phyloP scores from a whole-genome alignment of 2,329 filamentous ascomycete genomes.

The Madurella mycetomatis region DNA sequence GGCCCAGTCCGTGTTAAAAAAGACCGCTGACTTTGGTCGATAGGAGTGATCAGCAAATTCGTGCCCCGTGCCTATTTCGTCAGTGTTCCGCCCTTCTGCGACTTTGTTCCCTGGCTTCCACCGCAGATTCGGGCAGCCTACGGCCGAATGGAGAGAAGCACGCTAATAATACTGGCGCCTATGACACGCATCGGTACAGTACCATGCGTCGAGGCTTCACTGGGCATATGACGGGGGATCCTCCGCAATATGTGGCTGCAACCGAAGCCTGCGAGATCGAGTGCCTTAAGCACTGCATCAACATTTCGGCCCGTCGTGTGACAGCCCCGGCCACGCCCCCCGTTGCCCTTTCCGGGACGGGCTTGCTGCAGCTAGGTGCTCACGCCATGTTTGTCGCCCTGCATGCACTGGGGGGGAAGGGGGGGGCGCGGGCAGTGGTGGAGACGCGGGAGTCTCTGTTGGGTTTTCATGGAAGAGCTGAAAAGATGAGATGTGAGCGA shows the following conservation, averaged over 20 bases:
- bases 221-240: conserved; percentile 7
- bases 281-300: not conserved
- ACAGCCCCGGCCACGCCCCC: conserved; percentile 5
- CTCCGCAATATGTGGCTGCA: conserved; percentile 12
- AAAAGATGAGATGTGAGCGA: conserved; percentile 12
- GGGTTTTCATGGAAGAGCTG: not conserved
- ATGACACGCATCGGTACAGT: conserved; percentile 15
- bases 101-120: not conserved
- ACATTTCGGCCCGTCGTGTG: conserved; percentile 17
- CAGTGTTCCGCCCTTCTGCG: conserved; percentile 2
- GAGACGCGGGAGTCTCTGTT: conserved; percentile 13
- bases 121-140: no score
- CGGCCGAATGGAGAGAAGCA: not conserved
- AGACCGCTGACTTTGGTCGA: not conserved
- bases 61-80: conserved; percentile 9
- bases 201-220: conserved; percentile 13
- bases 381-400: conserved; percentile 13
- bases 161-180: not conserved
- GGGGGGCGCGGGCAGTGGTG: conserved; percentile 5
- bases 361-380: conserved; percentile 11
- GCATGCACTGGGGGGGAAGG: conserved; percentile 6
- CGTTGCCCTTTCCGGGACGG: conserved; percentile 14
- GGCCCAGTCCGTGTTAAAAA: not conserved
- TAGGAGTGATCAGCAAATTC: conserved; percentile 17
- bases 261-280: not conserved